Evolutionary conservation across 2,329 filamentous ascomycete species (phyloP), one percentile per base, ranked within the genome.

Genomic region (Aspergillus bombycis): DNA sequence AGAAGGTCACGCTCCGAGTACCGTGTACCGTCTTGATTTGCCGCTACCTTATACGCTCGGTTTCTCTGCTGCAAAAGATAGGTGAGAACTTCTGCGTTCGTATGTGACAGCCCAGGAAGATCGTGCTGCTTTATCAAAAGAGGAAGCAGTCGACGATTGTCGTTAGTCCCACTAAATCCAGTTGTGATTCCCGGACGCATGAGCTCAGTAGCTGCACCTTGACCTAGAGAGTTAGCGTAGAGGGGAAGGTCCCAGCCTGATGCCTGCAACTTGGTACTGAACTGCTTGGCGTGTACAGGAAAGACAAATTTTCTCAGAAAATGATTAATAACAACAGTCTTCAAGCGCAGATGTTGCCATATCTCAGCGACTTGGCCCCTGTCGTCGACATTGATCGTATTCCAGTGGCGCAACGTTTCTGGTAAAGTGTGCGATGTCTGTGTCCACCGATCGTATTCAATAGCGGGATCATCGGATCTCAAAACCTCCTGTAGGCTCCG

Each of bases 241-340:
- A 87, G 71, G 0, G 88, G 86, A 1, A 92, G 78, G 66, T 92
- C 89, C 89, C 89, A 92, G 0, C 87, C 88, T 0, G 87, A 90
- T 0, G 87, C 84, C 38, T 88, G 85, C 0, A 92, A 74, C 64
- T 91, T 91, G 11, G 83, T 71, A 0, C 79, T 79, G 65, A 91
- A 92, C 57, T 91, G 85, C 52, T 87, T 89, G 0, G 88, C 88
- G 63, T 91, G 84, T 0, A 76, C 76, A 0, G 89, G 88, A 59
- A 92, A 92, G 0, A 91, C 88, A 61, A 89, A 86, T 1, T 83
- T 84, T 58, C 88, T 87, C 38, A 90, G 64, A 64, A 84, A 91
- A 63, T 88, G 86, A 57, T 92, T 84, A 0, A 90, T 79, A 0
- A 84, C 82, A 0, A 79, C 74, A 5, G 83, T 81, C 2, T 81